Evolutionary conservation across 2,329 filamentous ascomycete species (phyloP).

Genomic region (Aspergillus ochraceoroseus): DNA sequence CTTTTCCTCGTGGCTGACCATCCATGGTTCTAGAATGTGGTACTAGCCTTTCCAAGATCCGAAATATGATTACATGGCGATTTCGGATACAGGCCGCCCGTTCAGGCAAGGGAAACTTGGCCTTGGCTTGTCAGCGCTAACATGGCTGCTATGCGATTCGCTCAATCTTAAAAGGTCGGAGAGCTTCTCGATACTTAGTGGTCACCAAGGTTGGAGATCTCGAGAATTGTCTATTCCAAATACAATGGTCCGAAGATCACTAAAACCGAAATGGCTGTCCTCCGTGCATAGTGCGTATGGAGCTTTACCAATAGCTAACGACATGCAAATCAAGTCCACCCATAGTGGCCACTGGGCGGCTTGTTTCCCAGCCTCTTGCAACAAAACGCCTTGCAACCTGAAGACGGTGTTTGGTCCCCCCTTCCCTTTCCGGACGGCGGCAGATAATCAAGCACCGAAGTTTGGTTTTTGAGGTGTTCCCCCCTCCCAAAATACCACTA

Average conservation of each 20-base stretch:
- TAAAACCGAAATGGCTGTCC: neutral
- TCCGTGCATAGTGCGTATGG: neutral
- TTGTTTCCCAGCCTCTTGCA: too few relatives aligned
- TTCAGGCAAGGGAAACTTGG: constrained; percentile 11
- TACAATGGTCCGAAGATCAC: constrained; percentile 13
- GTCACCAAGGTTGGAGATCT: constrained; percentile 21
- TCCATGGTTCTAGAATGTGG: constrained; percentile 18
- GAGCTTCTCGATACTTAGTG: constrained; percentile 13
- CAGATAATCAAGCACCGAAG: neutral
- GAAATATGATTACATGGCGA: constrained; percentile 11
- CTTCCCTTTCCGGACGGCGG: constrained; percentile 8
- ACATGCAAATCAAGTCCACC: neutral
- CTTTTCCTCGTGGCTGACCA: constrained; percentile 20
- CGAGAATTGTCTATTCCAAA: constrained; percentile 13
- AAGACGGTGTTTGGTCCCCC: neutral
- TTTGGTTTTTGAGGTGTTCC: neutral
- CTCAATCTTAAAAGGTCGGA: constrained; percentile 11
- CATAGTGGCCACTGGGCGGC: too few relatives aligned
- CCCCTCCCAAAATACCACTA: constrained; percentile 2
- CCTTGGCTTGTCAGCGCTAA: constrained; percentile 14
- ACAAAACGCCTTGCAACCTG: too few relatives aligned
- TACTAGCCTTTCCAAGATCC: constrained; percentile 14
- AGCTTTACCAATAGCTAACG: neutral
- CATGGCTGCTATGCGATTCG: constrained; percentile 14
- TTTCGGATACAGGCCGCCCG: constrained; percentile 9